These are phyloP conservation scores for Conoideocrella luteorostrata DNA, from an alignment of 2,329 filamentous ascomycete genomes.

Conservation along the genomic window DNA sequence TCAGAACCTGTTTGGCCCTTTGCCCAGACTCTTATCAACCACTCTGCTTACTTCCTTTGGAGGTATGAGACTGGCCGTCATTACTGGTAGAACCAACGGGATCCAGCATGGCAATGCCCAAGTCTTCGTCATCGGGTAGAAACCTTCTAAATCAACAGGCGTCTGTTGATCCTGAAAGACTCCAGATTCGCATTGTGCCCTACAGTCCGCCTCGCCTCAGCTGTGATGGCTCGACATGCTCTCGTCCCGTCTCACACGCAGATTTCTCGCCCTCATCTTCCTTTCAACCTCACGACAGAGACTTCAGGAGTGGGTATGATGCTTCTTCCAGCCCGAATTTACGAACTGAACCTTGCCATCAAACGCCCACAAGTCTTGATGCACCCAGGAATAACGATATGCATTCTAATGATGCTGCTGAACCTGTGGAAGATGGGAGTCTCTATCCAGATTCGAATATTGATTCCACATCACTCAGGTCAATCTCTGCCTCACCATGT, in stretches of 20 bases:
- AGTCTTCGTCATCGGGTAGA: not conserved
- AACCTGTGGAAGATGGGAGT: not conserved
- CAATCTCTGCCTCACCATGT: conserved; percentile 21
- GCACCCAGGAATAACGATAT: not conserved
- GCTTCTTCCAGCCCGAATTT: conserved; percentile 2
- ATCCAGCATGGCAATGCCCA: conserved; percentile 6
- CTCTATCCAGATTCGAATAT: not conserved
- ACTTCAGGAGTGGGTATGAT: not conserved
- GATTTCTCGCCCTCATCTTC: conserved; percentile 7
- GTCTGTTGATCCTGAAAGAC: conserved; percentile 16
- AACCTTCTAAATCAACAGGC: conserved; percentile 2
- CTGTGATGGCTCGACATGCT: conserved; percentile 22
- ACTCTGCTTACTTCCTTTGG: not conserved
- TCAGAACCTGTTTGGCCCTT: too few species aligned
- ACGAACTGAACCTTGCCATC: not conserved
- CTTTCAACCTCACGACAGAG: not conserved
- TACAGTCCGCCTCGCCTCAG: conserved; percentile 31
- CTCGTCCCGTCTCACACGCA: conserved; percentile 19
- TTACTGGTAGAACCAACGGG: not conserved
- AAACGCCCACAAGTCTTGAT: not conserved
- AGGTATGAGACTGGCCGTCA: conserved; percentile 2
- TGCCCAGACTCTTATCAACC: not conserved
- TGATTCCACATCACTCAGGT: not conserved
- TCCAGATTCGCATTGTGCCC: conserved; percentile 32
- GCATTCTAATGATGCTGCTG: not conserved